Conservation (phyloP, 1,284 basidiomycete species). For the Schizophyllum commune region DNA sequence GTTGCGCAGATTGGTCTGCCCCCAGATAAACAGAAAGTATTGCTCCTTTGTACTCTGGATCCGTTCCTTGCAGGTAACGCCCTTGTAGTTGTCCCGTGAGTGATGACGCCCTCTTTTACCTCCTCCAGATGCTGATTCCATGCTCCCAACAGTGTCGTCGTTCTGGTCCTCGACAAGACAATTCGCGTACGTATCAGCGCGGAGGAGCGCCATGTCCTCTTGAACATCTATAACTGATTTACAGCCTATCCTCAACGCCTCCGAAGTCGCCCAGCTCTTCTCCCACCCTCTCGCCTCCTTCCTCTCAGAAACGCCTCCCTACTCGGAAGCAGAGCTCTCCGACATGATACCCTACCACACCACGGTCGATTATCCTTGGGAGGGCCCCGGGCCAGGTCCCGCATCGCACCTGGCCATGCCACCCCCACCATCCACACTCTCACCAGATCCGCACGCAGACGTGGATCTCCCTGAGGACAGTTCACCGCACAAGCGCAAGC, state of each 20-base stretch:
- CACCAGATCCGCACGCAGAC: background rate
- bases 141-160: conserved; percentile 56
- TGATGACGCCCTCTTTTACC: conserved; percentile 6
- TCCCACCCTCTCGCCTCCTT: conserved; percentile 75
- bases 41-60: conserved; percentile 67
- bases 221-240: too few species aligned
- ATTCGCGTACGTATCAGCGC: conserved; percentile 42
- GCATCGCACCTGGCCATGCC: background rate
- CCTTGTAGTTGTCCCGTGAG: conserved; percentile 75
- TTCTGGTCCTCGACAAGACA: conserved; percentile 69
- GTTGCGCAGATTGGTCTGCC: conserved; percentile 69
- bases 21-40: conserved; percentile 56
- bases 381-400: conserved; percentile 31
- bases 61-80: conserved; percentile 68
- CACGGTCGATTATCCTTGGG: conserved; percentile 37
- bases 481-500: conserved; percentile 13
- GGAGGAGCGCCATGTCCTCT: too few species aligned
- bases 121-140: background rate
- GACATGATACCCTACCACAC: conserved; percentile 57
- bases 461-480: background rate
- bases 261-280: conserved; percentile 75
- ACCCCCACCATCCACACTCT: background rate
- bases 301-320: conserved; percentile 55
- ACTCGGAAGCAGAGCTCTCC: conserved; percentile 43
- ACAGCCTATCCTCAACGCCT: conserved; percentile 70